Base-by-base conservation (phyloP, 2,329 filamentous ascomycete genomes). In the Cryphonectria carpinicola region DNA sequence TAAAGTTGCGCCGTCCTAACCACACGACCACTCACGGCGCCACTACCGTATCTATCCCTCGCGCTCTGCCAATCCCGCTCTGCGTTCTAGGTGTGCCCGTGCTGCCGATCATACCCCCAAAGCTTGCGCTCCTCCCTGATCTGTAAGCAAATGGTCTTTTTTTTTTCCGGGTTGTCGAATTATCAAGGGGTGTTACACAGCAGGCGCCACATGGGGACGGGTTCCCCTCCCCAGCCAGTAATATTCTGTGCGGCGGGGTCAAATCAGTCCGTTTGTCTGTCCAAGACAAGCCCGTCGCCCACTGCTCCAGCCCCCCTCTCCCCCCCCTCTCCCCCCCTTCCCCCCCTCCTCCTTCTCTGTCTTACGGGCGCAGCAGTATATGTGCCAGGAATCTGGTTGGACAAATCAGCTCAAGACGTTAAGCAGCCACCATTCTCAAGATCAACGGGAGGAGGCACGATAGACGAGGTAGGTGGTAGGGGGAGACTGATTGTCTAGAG, bases 341-440 rank as follows among this genome's bases (percentile, higher is more conserved):
- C 22, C 17, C 22, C 22, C 19, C 22, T 10, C 54, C 5, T 14
- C 13, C 14, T 14, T n/a, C n/a, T n/a, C 61, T n/a, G 46, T n/a
- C 19, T n/a, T 22, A n/a, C 17, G 46, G 22, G 46, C 7, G 46
- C 46, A 49, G 46, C 19, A n/a, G 46, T 49, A 1, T 11, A 1
- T 11, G n/a, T 46, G 28, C 61, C 61, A 64, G n/a, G 39, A 46
- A 64, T 64, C 39, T 17, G 61, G 61, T 64, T 39, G 39, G n/a
- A 28, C 61, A 17, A 64, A 46, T 64, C 37, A 64, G n/a, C 11
- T 19, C 39, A 17, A 39, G 3, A 43, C 19, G n/a, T 43, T 41
- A 13, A 8, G 6, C 61, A 64, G 61, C 61, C 19, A 39, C n/a
- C 37, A 10, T 28, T n/a, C 19, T 49, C 39, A 39, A n/a, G 11